These are phyloP conservation scores for Yarrowia bubula DNA, from an alignment of 805 yeast species.

Conservation along the genomic window DNA sequence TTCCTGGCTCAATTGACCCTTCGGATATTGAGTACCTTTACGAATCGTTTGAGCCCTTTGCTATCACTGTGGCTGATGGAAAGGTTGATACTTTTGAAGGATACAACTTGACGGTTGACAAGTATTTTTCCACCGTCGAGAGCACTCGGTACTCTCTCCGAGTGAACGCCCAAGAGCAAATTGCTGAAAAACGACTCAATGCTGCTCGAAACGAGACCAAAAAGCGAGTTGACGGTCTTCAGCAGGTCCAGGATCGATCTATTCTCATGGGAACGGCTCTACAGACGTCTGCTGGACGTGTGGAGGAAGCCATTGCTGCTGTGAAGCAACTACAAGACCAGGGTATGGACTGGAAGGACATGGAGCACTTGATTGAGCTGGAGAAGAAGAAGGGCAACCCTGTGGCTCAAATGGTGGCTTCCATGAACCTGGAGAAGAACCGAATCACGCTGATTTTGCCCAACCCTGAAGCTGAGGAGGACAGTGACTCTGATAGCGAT, in stretches of 20 bases:
- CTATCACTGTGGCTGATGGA: constrained; percentile 44
- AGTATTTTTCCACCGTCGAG: constrained; percentile 80
- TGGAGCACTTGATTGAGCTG: constrained; percentile 66
- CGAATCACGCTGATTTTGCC: constrained; percentile 60
- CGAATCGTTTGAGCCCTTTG: constrained; percentile 71
- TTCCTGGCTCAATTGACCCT: constrained; percentile 12
- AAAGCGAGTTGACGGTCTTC: constrained; percentile 64
- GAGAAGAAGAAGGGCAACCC: constrained; percentile 67
- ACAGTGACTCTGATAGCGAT: constrained; percentile 30
- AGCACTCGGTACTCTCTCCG: constrained; percentile 72
- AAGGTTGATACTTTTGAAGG: constrained; percentile 48
- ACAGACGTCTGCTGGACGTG: constrained; percentile 62
- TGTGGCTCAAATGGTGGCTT: constrained; percentile 58
- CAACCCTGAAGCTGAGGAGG: constrained; percentile 43
- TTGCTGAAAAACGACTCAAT: constrained; percentile 70
- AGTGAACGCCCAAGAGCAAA: constrained; percentile 71
- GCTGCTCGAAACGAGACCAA: constrained; percentile 72
- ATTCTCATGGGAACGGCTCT: constrained; percentile 70
- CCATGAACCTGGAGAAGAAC: constrained; percentile 65
- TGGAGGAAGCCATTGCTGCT: constrained; percentile 67
- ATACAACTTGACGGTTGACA: constrained; percentile 79
- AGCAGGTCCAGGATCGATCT: constrained; percentile 60
- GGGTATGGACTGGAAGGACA: constrained; percentile 92
- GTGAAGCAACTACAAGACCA: constrained; percentile 69
- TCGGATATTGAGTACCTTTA: constrained; percentile 47